A percentile compares a stretch with the other conserved stretches of the same genome.
Evolutionary conservation across 2,329 filamentous ascomycete genomes (phyloP).

Genomic region (Samsoniella hepiali): DNA sequence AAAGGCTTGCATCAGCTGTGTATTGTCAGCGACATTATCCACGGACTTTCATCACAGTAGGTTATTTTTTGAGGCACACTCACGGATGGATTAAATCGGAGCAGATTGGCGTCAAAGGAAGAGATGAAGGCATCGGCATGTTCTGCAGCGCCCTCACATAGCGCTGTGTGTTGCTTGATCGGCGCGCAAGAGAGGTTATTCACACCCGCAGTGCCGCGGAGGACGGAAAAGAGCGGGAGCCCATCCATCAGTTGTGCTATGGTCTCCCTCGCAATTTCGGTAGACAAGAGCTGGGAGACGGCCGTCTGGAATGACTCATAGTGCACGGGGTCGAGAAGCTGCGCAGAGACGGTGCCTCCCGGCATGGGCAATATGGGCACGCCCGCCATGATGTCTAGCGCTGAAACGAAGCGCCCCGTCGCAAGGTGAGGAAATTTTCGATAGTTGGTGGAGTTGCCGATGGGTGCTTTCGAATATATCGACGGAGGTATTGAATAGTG

Average conservation of each 20-base stretch:
- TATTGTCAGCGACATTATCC: not conserved
- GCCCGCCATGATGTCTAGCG: too few species aligned
- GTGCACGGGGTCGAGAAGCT: not conserved
- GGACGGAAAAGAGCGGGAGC: not conserved
- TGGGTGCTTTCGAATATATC: too few species aligned
- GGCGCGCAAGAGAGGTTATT: not conserved
- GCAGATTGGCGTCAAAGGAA: not conserved
- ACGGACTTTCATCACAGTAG: too few species aligned
- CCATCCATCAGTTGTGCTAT: slow-evolving; percentile 12
- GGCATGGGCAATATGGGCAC: too few species aligned
- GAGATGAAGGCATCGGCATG: not conserved
- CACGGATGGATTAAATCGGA: not conserved
- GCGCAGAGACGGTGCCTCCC: too few species aligned
- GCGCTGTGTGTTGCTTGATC: not conserved
- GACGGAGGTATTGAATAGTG: too few species aligned
- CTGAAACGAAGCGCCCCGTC: too few species aligned
- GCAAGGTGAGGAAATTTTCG: too few species aligned
- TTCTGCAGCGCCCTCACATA: not conserved
- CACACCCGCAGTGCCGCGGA: not conserved
- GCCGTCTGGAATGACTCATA: not conserved
- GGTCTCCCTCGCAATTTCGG: not conserved
- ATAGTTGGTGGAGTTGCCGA: too few species aligned
- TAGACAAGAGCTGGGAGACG: not conserved
- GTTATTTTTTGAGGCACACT: not conserved
- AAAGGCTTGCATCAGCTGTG: not conserved